phyloP scores from a whole-genome alignment of 352 stramenopile species.

The Peronospora belbahrii region DNA sequence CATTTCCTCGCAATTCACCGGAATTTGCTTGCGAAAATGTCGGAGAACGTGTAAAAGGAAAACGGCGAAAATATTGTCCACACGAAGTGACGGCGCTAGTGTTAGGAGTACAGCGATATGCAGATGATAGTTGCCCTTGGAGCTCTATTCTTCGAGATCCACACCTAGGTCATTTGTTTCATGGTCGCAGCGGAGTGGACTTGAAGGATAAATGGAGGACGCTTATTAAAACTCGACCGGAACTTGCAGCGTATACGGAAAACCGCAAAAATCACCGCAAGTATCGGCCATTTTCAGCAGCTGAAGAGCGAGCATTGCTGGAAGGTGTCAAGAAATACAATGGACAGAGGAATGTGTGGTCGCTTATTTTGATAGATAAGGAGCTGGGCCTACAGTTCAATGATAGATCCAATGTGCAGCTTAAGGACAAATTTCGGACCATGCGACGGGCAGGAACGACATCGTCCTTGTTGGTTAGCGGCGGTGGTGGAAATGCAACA shows the following conservation, averaged over 20 bases:
- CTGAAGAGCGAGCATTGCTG: conserved; percentile 81
- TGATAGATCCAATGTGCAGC: conserved; percentile 73
- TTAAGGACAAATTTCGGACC: conserved; percentile 81
- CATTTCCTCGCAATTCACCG: conserved; percentile 60
- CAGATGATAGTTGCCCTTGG: conserved; percentile 79
- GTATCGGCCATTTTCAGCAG: conserved; percentile 65
- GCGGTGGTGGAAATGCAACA: conserved; percentile 28
- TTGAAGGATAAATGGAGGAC: conserved; percentile 83
- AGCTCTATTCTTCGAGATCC: conserved; percentile 72
- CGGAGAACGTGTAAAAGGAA: conserved; percentile 75
- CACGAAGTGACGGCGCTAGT: conserved; percentile 80
- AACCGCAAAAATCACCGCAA: conserved; percentile 85
- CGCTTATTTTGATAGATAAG: conserved; percentile 74
- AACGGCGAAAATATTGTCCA: conserved; percentile 75
- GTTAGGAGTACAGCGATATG: conserved; percentile 74
- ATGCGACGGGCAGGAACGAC: conserved; percentile 56
- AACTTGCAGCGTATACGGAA: conserved; percentile 70
- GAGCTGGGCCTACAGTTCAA: conserved; percentile 74
- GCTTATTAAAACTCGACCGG: conserved; percentile 70
- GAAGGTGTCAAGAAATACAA: conserved; percentile 83
- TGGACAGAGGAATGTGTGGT: conserved; percentile 77
- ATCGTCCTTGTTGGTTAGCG: conserved; percentile 29
- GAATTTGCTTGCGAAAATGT: conserved; percentile 81
- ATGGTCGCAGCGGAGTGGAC: conserved; percentile 69
- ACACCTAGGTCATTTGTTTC: conserved; percentile 65